Percentiles rank a stretch among this genome's conserved stretches.
Evolutionary conservation across 352 stramenopile species (phyloP).

Genomic region (Blastocystis sp.): DNA sequence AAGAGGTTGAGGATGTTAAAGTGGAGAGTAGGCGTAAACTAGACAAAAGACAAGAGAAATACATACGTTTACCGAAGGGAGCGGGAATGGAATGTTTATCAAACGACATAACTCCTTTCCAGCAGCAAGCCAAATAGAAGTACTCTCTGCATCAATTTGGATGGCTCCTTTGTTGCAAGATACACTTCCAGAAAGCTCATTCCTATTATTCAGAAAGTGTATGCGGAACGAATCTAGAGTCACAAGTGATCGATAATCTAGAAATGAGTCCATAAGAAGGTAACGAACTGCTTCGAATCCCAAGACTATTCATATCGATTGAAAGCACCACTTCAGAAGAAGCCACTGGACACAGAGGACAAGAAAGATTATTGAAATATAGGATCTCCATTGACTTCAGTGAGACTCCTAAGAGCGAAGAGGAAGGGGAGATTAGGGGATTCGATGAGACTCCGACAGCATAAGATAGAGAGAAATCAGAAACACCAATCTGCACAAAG

Average conservation of each 20-base stretch:
- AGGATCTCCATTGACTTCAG: not conserved
- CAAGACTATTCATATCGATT: not conserved
- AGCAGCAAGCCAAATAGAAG: not conserved
- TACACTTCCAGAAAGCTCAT: not conserved
- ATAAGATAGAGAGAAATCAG: conserved; percentile 4
- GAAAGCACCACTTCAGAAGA: not conserved
- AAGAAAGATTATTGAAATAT: conserved; percentile 30
- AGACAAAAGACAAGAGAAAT: not conserved
- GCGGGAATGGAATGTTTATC: not conserved
- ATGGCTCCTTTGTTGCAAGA: not conserved
- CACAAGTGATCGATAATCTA: not conserved
- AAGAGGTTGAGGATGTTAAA: not conserved
- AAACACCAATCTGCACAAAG: not conserved
- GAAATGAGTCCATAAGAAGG: no score
- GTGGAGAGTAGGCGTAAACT: not conserved
- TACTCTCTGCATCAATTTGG: not conserved
- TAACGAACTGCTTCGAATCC: not conserved
- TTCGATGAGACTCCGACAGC: not conserved
- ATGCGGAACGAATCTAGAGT: not conserved
- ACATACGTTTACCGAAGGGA: not conserved
- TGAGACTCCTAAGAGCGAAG: not conserved
- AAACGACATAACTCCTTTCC: not conserved
- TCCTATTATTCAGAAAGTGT: not conserved
- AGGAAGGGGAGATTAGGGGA: not conserved
- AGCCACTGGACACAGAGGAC: not conserved